Evolutionary conservation across 192 early-diverging fungal genomes (phyloP), one percentile per base, ranked within the genome.

Genomic region (Gonapodya prolifera): DNA sequence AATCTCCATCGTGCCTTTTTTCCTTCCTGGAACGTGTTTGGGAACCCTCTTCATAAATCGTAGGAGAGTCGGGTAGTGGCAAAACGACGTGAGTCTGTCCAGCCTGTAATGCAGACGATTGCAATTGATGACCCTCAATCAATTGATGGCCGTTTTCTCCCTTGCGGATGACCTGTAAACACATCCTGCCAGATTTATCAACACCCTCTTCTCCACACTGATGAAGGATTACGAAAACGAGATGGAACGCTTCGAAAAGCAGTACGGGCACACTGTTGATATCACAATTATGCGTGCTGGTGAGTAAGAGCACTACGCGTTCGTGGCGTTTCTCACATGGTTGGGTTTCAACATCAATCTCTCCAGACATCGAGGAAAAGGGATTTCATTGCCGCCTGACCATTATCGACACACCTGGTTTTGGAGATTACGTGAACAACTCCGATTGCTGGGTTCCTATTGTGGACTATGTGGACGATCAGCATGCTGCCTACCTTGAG

Each of bases 251-350:
- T 92, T 91, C 87, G 87, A 92, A 78, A 95, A 97, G 86, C 92
- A 97, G 87, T 83, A 95, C 34, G 95, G 97, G 80, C 89, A 91
- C 80, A 99, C 97, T 45, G 97, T 99, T 73, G 92, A 97, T 81
- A 98, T 99, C 86, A 96, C 96, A 81, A 94, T 99, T 77, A 94
- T 95, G 79, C 94, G 96, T 81, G 96, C 98, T 78, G 97, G 92
- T 92, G 84, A 77, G 80, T 82, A 30, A 77, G 1, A 1, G 18
- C 69, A 8, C 69, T 76, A 8, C 33, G 1, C 28, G 1, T 1
- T 1, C 36, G 1, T 75, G 1, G 1, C 1, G 30, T 31, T 70
- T 1, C 1, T 30, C 32, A 30, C 1, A 75, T 1, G n/a, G 34
- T 75, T 75, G 36, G n/a, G 36, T 1, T 1, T 16, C 45, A 34